Base-by-base conservation (phyloP, 768 basidiomycete genomes). In the Mrakia gelida region DNA sequence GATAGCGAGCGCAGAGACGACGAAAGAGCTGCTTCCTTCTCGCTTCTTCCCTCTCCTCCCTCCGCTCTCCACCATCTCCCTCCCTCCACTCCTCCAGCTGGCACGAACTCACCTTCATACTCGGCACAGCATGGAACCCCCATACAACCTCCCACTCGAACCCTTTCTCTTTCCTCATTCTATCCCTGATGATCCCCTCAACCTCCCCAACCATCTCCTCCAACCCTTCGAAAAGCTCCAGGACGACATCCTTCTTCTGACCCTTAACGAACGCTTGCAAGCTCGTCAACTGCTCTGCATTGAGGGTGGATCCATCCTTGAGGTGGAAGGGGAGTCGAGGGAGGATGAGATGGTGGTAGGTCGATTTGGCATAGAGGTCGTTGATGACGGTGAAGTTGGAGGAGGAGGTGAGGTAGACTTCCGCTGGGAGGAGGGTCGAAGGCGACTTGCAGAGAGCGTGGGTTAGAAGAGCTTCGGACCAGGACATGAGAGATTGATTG, bases 101-200 rank as follows among this genome's bases (percentile, higher is more conserved):
- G 8, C 65, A 41, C 13, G 0, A 28, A 21, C 49, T 30, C 30
- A 26, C 67, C 75, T 72, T 63, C 78, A 79, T 79, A 26, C 38
- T 45, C 0, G 78, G 78, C 5, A 79, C 75, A 0, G 78, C 78
- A 70, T 79, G 78, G n/a, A 79, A 79, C 21, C 78, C 78, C 45
- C 30, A 59, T 2, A 43, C n/a, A 0, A 75, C 32, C 21, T 79
- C 74, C 78, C 73, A 74, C 38, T 61, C 68, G n/a, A 38, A 75
- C 16, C 78, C 78, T 11, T 68, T 61, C n/a, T 71, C 71, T 45
- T 38, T 75, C 28, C 68, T 38, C 78, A 79, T 71, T 15, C 23
- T 13, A 9, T 63, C 75, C 49, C 49, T 43, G 52, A 75, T 49
- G 15, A 23, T 21, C n/a, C 28, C 43, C 3, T 52, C 74, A 23